These are phyloP conservation scores for Xylaria sp. DNA, from an alignment of 2,329 filamentous ascomycete species.

Conservation along the genomic window DNA sequence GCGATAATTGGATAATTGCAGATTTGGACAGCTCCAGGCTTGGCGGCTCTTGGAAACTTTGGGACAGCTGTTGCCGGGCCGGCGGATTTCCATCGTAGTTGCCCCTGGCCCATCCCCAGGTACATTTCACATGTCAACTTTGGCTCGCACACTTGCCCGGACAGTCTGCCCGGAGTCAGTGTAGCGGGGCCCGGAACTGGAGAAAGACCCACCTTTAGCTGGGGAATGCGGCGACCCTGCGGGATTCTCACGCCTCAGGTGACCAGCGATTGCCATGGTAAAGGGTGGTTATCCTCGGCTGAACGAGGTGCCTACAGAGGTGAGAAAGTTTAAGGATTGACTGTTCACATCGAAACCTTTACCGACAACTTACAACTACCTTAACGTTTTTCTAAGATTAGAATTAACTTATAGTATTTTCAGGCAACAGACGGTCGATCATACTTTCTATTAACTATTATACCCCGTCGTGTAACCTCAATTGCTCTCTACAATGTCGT, in stretches of 20 bases:
- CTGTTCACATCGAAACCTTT: conserved; percentile 27
- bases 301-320: conserved; percentile 11
- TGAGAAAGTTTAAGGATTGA: neutral
- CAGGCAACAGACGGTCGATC: too few species aligned
- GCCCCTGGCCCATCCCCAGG: too few species aligned
- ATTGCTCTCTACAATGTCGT: conserved; percentile 54
- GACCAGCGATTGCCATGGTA: conserved; percentile 16
- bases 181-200: conserved; percentile 8
- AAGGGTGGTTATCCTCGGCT: conserved; percentile 41
- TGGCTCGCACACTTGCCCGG: neutral
- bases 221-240: neutral
- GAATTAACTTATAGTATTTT: too few species aligned
- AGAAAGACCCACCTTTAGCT: neutral
- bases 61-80: conserved; percentile 23
- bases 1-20: conserved; percentile 17
- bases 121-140: conserved; percentile 31
- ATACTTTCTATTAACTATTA: neutral
- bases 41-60: neutral
- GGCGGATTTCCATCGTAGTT: too few species aligned
- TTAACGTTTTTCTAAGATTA: too few species aligned
- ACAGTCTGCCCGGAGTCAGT: neutral
- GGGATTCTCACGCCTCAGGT: neutral
- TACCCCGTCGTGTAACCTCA: conserved; percentile 12
- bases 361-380: conserved; percentile 7
- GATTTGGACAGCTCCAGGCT: conserved; percentile 12